Conservation (phyloP, 129 eudicot species). For the Tagetes patula region DNA sequence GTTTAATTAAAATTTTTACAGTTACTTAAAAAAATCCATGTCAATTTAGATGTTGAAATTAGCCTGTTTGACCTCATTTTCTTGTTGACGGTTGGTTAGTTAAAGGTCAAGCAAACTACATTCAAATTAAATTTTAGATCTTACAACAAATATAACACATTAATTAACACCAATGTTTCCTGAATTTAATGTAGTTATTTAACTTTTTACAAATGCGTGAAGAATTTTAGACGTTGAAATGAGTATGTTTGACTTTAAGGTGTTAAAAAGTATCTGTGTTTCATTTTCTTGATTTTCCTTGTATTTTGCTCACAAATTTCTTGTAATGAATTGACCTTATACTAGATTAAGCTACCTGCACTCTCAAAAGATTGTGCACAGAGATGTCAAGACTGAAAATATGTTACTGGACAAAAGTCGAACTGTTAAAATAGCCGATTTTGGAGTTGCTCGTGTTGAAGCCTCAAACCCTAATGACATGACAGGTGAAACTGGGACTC, state of each 20-base stretch:
- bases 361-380: conserved; percentile 82
- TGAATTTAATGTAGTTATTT: conserved; percentile 1
- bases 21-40: background rate
- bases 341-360: conserved; percentile 84
- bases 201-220: background rate
- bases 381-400: conserved; percentile 94
- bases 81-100: conserved; percentile 14
- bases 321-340: background rate
- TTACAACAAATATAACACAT: background rate
- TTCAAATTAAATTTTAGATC: background rate
- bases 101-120: conserved; percentile 8
- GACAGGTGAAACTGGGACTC: conserved; percentile 98
- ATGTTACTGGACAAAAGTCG: conserved; percentile 89
- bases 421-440: conserved; percentile 83
- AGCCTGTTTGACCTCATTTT: background rate
- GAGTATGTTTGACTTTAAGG: background rate
- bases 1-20: background rate
- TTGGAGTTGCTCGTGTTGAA: conserved; percentile 97
- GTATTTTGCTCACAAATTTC: background rate
- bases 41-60: background rate
- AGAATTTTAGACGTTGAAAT: background rate
- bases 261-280: conserved; percentile 21
- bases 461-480: conserved; percentile 97
- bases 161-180: background rate
- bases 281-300: background rate